A percentile compares a stretch with the other conserved stretches of the same genome.
These are phyloP conservation scores for Noccaea bulbosa DNA, from an alignment of 345 rosid genomes.

Conservation along the genomic window DNA sequence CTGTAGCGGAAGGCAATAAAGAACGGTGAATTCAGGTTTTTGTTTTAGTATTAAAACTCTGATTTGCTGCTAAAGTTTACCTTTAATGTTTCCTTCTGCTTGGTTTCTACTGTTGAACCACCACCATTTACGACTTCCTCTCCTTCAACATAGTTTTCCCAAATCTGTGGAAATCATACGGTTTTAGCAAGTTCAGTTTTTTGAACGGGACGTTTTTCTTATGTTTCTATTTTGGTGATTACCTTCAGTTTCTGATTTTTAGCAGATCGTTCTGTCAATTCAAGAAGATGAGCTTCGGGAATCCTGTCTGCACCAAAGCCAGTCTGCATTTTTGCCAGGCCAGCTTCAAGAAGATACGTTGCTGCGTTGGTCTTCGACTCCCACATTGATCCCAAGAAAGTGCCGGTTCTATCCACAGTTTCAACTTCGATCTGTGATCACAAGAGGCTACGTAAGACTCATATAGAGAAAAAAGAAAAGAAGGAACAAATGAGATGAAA, in stretches of 20 bases:
- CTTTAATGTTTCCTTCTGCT: constrained; percentile 88
- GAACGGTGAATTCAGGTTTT: constrained; percentile 4
- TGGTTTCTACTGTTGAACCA: constrained; percentile 60
- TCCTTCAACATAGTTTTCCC: constrained; percentile 99
- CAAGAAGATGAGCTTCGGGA: constrained; percentile 81
- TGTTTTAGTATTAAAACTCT: constrained; percentile 16
- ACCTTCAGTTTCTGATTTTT: constrained; percentile 89
- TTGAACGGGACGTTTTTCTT: not conserved
- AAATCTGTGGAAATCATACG: constrained; percentile 57
- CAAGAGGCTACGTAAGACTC: constrained; percentile 31
- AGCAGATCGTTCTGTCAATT: constrained; percentile 86
- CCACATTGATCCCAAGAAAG: constrained; percentile 97
- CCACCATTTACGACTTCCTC: constrained; percentile 73
- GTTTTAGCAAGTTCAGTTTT: not conserved
- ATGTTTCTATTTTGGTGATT: constrained; percentile 26
- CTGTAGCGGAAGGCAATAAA: constrained; percentile 49
- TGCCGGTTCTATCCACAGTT: constrained; percentile 92
- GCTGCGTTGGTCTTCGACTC: constrained; percentile 81
- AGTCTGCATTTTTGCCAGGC: constrained; percentile 87
- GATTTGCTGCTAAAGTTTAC: constrained; percentile 43
- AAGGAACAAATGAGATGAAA: not conserved
- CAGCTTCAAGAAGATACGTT: constrained; percentile 80
- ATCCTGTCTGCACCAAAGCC: constrained; percentile 86
- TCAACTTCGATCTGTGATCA: constrained; percentile 81
- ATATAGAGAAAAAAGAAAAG: not conserved